phyloP scores from a whole-genome alignment of 2,329 filamentous ascomycete species.

The Arachnomyces sp. region DNA sequence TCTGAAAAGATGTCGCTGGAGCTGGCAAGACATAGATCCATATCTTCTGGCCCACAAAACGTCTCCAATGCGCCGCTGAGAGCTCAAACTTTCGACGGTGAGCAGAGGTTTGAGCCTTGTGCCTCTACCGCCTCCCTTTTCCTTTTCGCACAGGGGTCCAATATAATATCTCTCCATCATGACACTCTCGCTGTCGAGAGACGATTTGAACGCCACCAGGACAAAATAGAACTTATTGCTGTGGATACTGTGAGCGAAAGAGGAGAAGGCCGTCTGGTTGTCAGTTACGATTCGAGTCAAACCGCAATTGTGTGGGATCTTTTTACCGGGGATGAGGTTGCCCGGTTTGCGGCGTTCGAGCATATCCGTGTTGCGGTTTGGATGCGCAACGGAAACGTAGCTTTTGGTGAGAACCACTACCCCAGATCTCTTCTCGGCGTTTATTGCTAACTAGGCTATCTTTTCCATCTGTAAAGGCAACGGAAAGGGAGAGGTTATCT shows the following conservation, averaged over 20 bases:
- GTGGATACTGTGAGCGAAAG: slow-evolving; percentile 87
- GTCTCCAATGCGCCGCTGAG: slow-evolving; percentile 46
- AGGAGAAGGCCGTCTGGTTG: slow-evolving; percentile 74
- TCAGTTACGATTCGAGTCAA: slow-evolving; percentile 85
- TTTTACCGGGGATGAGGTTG: slow-evolving; percentile 79
- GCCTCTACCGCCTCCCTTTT: slow-evolving; percentile 87
- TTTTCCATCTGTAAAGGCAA: slow-evolving; percentile 80
- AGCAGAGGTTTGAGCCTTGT: slow-evolving; percentile 67
- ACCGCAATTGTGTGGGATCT: slow-evolving; percentile 97
- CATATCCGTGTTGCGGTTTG: slow-evolving; percentile 76
- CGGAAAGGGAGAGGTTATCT: slow-evolving; percentile 80
- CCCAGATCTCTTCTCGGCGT: slow-evolving; percentile 5
- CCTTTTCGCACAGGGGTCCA: slow-evolving; percentile 73
- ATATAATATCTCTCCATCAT: slow-evolving; percentile 81
- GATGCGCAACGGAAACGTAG: slow-evolving; percentile 96
- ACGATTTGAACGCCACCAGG: slow-evolving; percentile 72
- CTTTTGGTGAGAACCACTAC: slow-evolving; percentile 62
- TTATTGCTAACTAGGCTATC: slow-evolving; percentile 14
- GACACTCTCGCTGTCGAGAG: slow-evolving; percentile 85
- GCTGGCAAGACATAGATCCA: slow-evolving; percentile 51
- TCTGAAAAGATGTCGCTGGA: slow-evolving; percentile 46
- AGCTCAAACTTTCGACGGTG: slow-evolving; percentile 16
- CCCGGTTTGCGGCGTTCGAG: slow-evolving; percentile 88
- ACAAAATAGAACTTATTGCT: slow-evolving; percentile 73
- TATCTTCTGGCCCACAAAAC: slow-evolving; percentile 50